These are phyloP conservation scores for Globisporangium mamillatum DNA, from an alignment of 352 stramenopile genomes.

Conservation along the genomic window DNA sequence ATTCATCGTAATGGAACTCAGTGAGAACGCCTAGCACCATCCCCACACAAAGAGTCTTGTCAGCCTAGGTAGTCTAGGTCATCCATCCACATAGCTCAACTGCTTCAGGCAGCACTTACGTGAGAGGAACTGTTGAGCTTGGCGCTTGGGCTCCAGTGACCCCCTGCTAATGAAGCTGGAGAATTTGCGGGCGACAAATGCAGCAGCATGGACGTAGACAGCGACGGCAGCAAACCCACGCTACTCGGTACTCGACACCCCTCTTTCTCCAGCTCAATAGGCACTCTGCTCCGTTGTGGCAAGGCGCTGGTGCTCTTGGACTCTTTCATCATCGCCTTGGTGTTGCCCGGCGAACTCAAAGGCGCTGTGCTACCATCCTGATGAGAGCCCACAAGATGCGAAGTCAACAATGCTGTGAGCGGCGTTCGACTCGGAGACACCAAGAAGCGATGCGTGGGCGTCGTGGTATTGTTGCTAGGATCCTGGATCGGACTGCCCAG, in stretches of 20 bases:
- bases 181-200: slow-evolving; percentile 3
- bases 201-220: slow-evolving; percentile 10
- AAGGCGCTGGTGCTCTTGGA: slow-evolving; percentile 12
- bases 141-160: not conserved
- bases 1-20: slow-evolving; percentile 24
- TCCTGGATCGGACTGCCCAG: slow-evolving; percentile 21
- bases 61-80: no score
- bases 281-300: not conserved
- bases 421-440: slow-evolving; percentile 6
- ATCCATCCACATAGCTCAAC: no score
- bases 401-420: slow-evolving; percentile 7
- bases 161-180: not conserved
- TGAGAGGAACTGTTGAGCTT: not conserved
- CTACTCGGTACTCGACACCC: no score
- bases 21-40: slow-evolving; percentile 11
- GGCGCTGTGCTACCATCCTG: not conserved
- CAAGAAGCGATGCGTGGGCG: slow-evolving; percentile 12
- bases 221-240: slow-evolving; percentile 5
- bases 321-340: slow-evolving; percentile 11
- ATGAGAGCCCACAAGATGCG: not conserved
- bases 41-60: no score
- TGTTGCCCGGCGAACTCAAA: not conserved
- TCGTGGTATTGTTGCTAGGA: not conserved
- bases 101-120: not conserved
- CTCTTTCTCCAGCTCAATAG: not conserved